phyloP scores from a whole-genome alignment of 768 basidiomycete species.

The Serendipita sp. region DNA sequence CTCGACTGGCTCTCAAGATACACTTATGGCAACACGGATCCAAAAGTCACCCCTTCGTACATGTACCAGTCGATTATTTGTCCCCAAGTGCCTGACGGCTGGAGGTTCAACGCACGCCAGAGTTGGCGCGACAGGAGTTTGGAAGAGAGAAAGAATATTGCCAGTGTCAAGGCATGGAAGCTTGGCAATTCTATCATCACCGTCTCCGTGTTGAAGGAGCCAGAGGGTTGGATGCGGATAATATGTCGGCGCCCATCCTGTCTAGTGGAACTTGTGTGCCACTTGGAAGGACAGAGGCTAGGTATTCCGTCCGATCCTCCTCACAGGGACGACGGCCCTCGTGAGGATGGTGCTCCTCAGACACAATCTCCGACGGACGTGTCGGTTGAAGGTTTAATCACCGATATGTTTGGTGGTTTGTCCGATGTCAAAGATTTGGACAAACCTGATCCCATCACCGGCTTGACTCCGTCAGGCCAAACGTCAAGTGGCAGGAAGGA shows the following conservation, averaged over 20 bases:
- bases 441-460: background rate
- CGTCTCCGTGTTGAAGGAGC: conserved; percentile 48
- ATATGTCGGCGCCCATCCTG: conserved; percentile 77
- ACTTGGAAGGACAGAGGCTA: conserved; percentile 35
- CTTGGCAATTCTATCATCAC: conserved; percentile 74
- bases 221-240: conserved; percentile 79
- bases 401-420: background rate
- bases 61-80: background rate
- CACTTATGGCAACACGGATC: conserved; percentile 80
- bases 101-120: background rate
- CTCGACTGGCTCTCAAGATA: conserved; percentile 98
- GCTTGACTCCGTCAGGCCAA: background rate
- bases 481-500: background rate
- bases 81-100: background rate
- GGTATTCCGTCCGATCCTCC: background rate
- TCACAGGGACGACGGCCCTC: background rate
- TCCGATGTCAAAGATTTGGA: background rate
- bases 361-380: background rate
- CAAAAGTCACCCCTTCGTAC: background rate
- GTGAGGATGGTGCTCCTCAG: background rate
- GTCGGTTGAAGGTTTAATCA: background rate
- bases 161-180: conserved; percentile 54
- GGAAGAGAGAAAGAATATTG: background rate
- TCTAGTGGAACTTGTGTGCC: conserved; percentile 65
- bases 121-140: background rate